These are phyloP conservation scores for Lecanicillium sp. DNA, from an alignment of 2,329 filamentous ascomycete genomes.

Conservation along the genomic window DNA sequence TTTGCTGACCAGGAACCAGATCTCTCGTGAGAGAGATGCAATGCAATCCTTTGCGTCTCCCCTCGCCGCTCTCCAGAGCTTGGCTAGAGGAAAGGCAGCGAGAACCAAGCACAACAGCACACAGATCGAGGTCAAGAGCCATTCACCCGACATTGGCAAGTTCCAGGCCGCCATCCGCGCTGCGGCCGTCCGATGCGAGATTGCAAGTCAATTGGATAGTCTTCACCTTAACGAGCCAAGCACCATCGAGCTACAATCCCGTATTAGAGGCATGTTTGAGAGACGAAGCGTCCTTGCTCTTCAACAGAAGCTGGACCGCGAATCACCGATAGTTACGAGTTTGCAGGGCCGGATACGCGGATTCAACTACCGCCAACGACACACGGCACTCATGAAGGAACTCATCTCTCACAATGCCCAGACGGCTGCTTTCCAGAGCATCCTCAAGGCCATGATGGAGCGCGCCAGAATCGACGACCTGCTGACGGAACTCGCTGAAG, in stretches of 20 bases:
- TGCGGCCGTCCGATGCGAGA: slow-evolving; percentile 45
- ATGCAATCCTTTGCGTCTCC: slow-evolving; percentile 43
- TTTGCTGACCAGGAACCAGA: slow-evolving; percentile 50
- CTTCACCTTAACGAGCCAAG: slow-evolving; percentile 40
- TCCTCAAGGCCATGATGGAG: slow-evolving; percentile 72
- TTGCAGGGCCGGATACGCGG: slow-evolving; percentile 66
- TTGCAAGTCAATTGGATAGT: slow-evolving; percentile 41
- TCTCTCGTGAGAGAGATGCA: slow-evolving; percentile 44
- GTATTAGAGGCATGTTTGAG: slow-evolving; percentile 55
- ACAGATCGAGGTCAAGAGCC: slow-evolving; percentile 42
- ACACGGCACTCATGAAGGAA: slow-evolving; percentile 59
- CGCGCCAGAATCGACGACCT: slow-evolving; percentile 67
- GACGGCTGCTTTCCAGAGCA: slow-evolving; percentile 65
- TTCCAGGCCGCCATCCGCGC: slow-evolving; percentile 51
- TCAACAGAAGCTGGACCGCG: slow-evolving; percentile 49
- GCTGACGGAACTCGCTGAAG: slow-evolving; percentile 70
- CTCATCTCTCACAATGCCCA: slow-evolving; percentile 63
- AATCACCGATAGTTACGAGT: slow-evolving; percentile 50
- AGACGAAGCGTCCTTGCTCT: slow-evolving; percentile 45
- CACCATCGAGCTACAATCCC: slow-evolving; percentile 50
- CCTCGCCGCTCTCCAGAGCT: slow-evolving; percentile 41
- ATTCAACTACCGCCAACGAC: slow-evolving; percentile 55
- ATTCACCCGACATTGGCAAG: slow-evolving; percentile 36
- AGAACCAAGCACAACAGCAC: slow-evolving; percentile 39
- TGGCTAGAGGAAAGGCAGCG: slow-evolving; percentile 41